A percentile compares a stretch with the other conserved stretches of the same genome.
phyloP scores from a whole-genome alignment of 1,284 basidiomycete species.

The Coniferiporia weirii region DNA sequence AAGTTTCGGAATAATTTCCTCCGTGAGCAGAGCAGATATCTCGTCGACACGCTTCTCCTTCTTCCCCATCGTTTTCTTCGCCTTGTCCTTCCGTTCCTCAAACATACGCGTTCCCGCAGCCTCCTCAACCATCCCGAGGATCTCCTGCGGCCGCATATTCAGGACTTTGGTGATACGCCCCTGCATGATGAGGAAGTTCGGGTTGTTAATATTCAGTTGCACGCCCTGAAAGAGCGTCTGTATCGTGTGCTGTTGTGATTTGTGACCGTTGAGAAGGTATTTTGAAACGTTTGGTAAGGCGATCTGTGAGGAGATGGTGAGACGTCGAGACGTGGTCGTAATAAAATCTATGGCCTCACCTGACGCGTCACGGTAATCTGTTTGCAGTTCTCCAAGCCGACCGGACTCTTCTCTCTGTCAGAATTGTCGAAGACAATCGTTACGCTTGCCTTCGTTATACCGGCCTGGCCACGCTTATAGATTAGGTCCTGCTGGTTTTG shows the following conservation, averaged over 20 bases:
- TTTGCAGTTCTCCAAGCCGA: constrained; percentile 76
- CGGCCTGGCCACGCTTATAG: constrained; percentile 96
- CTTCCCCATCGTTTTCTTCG: constrained; percentile 94
- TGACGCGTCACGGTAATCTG: constrained; percentile 98
- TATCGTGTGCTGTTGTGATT: constrained; percentile 81
- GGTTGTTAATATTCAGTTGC: constrained; percentile 99
- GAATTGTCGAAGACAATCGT: constrained; percentile 99
- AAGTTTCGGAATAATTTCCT: constrained; percentile 95
- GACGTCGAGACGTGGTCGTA: not conserved
- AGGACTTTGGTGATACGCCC: constrained; percentile 95
- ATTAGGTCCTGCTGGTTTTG: constrained; percentile 97
- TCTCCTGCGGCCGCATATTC: constrained; percentile 98
- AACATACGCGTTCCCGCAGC: constrained; percentile 99
- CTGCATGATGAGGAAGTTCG: constrained; percentile 99
- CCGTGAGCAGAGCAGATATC: constrained; percentile 72
- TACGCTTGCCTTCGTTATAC: constrained; percentile 95
- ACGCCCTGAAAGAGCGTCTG: constrained; percentile 96
- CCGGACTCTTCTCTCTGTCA: constrained; percentile 83
- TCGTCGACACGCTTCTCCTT: constrained; percentile 97
- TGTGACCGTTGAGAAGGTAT: constrained; percentile 96
- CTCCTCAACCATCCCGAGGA: constrained; percentile 98
- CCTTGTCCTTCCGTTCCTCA: constrained; percentile 97
- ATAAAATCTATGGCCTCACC: not conserved
- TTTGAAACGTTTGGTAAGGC: constrained; percentile 93
- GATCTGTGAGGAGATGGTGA: constrained; percentile 40